These are phyloP conservation scores for Alloascoidea hylecoeti DNA, from an alignment of 805 yeast species.

Conservation along the genomic window DNA sequence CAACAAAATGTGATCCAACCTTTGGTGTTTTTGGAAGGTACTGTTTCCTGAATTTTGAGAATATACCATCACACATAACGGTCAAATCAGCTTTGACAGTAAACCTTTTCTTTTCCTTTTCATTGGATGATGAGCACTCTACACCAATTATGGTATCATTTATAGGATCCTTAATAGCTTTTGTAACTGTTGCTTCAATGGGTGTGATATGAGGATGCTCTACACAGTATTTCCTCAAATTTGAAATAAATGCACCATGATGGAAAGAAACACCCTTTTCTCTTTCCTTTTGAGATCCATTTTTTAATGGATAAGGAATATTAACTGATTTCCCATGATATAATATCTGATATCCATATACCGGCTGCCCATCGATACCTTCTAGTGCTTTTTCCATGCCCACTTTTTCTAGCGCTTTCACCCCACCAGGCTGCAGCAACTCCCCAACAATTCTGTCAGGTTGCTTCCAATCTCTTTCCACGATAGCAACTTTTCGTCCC, in stretches of 20 bases:
- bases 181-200: constrained; percentile 73
- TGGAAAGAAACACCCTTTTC: constrained; percentile 48
- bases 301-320: constrained; percentile 47
- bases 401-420: constrained; percentile 64
- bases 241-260: constrained; percentile 78
- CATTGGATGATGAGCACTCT: constrained; percentile 28
- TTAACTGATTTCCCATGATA: constrained; percentile 41
- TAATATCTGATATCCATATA: constrained; percentile 70
- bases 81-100: constrained; percentile 44
- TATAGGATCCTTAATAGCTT: constrained; percentile 37
- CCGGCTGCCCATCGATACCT: constrained; percentile 63
- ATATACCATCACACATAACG: constrained; percentile 84
- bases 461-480: constrained; percentile 80
- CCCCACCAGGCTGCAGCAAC: constrained; percentile 93
- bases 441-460: constrained; percentile 98
- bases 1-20: constrained; percentile 78
- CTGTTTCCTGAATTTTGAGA: constrained; percentile 79
- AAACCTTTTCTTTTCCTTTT: constrained; percentile 8
- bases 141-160: constrained; percentile 62
- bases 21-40: constrained; percentile 49
- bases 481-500: constrained; percentile 65
- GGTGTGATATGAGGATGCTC: constrained; percentile 62
- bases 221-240: constrained; percentile 58
- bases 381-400: constrained; percentile 73
- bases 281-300: constrained; percentile 4